Evolutionary conservation across 1,139 yeast genomes (phyloP).

Genomic region (Magnusiomyces clavatus): DNA sequence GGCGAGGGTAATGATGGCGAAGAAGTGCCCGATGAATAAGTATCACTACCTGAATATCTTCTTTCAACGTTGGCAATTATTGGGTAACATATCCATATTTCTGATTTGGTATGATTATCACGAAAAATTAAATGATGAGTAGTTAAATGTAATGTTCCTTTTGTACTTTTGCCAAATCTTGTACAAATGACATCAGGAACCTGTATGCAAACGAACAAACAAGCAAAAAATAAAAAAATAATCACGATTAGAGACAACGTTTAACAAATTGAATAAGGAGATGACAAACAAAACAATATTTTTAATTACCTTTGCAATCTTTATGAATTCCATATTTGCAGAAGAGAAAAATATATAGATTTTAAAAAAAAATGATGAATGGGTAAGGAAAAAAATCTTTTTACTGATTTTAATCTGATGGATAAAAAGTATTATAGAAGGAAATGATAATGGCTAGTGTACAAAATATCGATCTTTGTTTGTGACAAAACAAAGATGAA

Average conservation of each 20-base stretch:
- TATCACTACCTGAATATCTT: conserved; percentile 43
- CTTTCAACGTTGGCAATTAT: conserved; percentile 63
- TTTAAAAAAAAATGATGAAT: not conserved
- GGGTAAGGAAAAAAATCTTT: not conserved
- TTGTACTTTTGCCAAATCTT: conserved; percentile 56
- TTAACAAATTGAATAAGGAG: not conserved
- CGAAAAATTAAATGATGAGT: conserved; percentile 82
- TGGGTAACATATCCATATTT: conserved; percentile 92
- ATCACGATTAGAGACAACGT: not conserved
- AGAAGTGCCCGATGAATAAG: not conserved
- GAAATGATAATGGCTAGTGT: too few relatives aligned
- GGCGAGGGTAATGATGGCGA: not conserved
- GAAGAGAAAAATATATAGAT: not conserved
- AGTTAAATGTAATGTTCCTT: conserved; percentile 71
- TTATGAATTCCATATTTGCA: conserved; percentile 47
- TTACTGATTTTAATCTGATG: too few relatives aligned
- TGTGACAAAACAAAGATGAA: too few relatives aligned
- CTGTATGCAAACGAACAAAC: conserved; percentile 19
- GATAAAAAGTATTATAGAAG: not conserved
- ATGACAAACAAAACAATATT: not conserved
- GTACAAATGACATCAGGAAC: conserved; percentile 63
- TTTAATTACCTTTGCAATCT: conserved; percentile 40
- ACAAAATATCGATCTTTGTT: not conserved
- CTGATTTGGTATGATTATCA: conserved; percentile 40
- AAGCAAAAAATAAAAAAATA: not conserved